Evolutionary conservation across 1,284 basidiomycete species (phyloP).

Genomic region (Fomitopsis betulina): DNA sequence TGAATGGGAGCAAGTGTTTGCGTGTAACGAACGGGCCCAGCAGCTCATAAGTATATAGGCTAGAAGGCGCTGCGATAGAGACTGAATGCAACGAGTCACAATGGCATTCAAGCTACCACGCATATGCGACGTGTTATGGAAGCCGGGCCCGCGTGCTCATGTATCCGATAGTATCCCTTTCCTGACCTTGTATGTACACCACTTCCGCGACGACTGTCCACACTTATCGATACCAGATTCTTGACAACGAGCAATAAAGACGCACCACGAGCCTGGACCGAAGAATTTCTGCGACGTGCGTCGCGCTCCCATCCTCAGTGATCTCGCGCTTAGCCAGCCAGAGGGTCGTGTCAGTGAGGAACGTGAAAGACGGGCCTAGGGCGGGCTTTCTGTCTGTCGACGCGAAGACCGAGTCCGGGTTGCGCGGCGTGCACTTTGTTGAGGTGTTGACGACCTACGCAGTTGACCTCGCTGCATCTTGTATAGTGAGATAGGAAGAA

Average conservation of each 20-base stretch:
- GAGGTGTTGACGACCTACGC: conserved; percentile 44
- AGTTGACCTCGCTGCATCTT: not conserved
- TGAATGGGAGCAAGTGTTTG: too few relatives aligned
- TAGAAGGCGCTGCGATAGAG: not conserved
- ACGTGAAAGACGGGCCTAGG: conserved; percentile 69
- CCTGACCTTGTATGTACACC: conserved; percentile 27
- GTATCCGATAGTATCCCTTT: conserved; percentile 12
- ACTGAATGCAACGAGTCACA: not conserved
- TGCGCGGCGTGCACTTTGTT: conserved; percentile 28
- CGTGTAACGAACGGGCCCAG: too few relatives aligned
- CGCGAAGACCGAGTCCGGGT: conserved; percentile 35
- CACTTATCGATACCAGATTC: not conserved
- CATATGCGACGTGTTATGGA: not conserved
- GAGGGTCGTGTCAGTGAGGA: conserved; percentile 64
- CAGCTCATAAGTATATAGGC: too few relatives aligned
- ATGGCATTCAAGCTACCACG: too few relatives aligned
- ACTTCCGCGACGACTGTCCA: conserved; percentile 33
- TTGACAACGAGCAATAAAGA: not conserved
- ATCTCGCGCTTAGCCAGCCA: conserved; percentile 47
- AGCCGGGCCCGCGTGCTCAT: not conserved
- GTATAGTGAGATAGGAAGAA: conserved; percentile 22
- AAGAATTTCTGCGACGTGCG: conserved; percentile 26
- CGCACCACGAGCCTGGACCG: conserved; percentile 44
- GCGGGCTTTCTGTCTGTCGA: conserved; percentile 56
- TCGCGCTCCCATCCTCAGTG: conserved; percentile 4